A percentile compares a stretch with the other conserved stretches of the same genome.
phyloP scores from a whole-genome alignment of 2,329 filamentous ascomycete genomes.

The Pezicula rhizophila region DNA sequence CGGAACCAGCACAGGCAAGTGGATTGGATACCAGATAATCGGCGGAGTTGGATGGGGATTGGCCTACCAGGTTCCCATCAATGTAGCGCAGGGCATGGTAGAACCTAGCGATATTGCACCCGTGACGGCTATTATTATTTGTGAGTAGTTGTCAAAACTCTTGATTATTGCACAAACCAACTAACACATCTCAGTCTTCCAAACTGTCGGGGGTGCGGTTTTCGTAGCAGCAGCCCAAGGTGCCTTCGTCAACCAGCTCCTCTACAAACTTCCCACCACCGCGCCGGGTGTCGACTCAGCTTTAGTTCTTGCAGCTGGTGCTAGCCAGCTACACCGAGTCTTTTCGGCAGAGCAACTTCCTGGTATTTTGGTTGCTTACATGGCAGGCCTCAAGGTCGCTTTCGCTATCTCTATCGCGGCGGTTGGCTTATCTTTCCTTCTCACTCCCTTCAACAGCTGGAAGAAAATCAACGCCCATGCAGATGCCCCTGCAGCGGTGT shows the following conservation, averaged over 20 bases:
- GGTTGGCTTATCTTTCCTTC: too few species aligned
- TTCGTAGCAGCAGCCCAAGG: conserved; percentile 18
- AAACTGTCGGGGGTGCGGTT: conserved; percentile 17
- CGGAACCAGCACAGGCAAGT: conserved; percentile 37
- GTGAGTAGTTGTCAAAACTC: background rate
- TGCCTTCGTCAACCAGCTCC: conserved; percentile 30
- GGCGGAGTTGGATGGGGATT: conserved; percentile 47
- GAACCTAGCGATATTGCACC: conserved; percentile 28
- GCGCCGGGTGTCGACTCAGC: conserved; percentile 31
- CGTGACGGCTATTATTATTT: conserved; percentile 35
- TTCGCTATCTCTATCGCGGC: conserved; percentile 9
- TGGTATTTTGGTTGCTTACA: conserved; percentile 13
- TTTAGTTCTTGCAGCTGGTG: conserved; percentile 30
- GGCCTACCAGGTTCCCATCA: conserved; percentile 37
- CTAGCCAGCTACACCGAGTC: conserved; percentile 33
- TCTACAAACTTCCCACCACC: conserved; percentile 33
- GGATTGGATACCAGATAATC: conserved; percentile 52
- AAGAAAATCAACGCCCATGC: too few species aligned
- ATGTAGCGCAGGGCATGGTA: conserved; percentile 23
- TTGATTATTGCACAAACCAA: background rate
- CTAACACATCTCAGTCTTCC: conserved; percentile 26
- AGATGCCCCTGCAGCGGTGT: too few species aligned
- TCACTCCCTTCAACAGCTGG: too few species aligned
- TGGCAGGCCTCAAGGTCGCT: conserved; percentile 10
- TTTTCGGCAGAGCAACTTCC: conserved; percentile 31